A percentile compares a stretch with the other conserved stretches of the same genome.
phyloP scores from a whole-genome alignment of 768 basidiomycete species.

The Brasilioporus rufonigricans region DNA sequence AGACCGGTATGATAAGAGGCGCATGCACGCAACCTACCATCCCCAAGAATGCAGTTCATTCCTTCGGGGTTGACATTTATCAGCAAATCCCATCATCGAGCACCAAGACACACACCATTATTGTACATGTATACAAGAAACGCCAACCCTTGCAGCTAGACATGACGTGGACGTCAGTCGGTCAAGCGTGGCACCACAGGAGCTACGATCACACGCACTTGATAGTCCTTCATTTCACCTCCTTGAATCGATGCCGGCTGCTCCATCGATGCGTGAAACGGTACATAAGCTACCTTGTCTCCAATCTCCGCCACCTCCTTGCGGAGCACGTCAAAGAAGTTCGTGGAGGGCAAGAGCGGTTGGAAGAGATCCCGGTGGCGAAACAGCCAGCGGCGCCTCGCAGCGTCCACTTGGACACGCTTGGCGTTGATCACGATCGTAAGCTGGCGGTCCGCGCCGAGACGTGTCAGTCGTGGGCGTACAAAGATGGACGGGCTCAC shows the following conservation, averaged over 20 bases:
- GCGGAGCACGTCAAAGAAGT: conserved; percentile 38
- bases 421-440: conserved; percentile 39
- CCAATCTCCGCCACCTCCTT: conserved; percentile 30
- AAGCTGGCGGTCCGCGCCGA: conserved; percentile 28
- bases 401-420: conserved; percentile 38
- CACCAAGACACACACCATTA: conserved; percentile 45
- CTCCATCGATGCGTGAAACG: conserved; percentile 38
- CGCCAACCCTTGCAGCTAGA: conserved; percentile 57
- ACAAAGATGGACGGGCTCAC: conserved; percentile 25
- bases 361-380: conserved; percentile 44
- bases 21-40: conserved; percentile 41
- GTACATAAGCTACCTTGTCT: conserved; percentile 30
- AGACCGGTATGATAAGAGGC: background rate
- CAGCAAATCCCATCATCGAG: background rate
- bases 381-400: conserved; percentile 46
- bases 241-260: conserved; percentile 52
- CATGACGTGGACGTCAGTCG: background rate
- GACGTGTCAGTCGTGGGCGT: conserved; percentile 1
- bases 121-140: conserved; percentile 66
- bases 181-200: background rate
- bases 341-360: conserved; percentile 44
- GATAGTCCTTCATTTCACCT: conserved; percentile 72
- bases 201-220: conserved; percentile 36
- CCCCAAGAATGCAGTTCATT: conserved; percentile 71
- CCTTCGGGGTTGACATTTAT: conserved; percentile 31